phyloP scores from a whole-genome alignment of 1,284 basidiomycete genomes.

The Ustilago hordei region DNA sequence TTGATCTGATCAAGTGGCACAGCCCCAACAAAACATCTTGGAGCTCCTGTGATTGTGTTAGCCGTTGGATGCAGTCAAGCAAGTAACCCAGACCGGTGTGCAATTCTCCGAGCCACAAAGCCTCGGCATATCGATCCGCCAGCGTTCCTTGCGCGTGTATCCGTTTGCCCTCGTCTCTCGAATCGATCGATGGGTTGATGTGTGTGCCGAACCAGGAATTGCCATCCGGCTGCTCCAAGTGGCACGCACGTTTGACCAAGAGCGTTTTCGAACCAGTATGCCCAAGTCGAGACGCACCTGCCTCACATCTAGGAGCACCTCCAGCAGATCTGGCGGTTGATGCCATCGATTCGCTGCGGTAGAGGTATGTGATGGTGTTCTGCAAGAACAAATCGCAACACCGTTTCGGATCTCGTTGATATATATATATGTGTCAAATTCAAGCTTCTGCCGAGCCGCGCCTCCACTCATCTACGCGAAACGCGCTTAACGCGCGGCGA shows the following conservation, averaged over 20 bases:
- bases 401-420: no score
- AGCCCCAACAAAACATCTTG: conserved; percentile 28
- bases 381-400: neutral
- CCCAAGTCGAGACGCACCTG: conserved; percentile 19
- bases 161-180: neutral
- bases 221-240: conserved; percentile 27
- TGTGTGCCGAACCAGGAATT: conserved; percentile 22
- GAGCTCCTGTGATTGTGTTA: conserved; percentile 18
- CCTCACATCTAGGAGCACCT: neutral
- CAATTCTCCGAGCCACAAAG: conserved; percentile 46
- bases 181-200: neutral
- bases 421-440: neutral
- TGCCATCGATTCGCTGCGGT: conserved; percentile 13
- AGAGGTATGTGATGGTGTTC: neutral
- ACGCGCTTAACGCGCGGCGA: conserved; percentile 4
- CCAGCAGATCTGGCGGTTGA: neutral
- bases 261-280: neutral
- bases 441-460: conserved; percentile 1
- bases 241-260: conserved; percentile 18
- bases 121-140: conserved; percentile 27
- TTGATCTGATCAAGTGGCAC: conserved; percentile 32
- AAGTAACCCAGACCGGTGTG: conserved; percentile 44
- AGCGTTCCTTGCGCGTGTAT: conserved; percentile 1
- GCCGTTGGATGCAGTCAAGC: conserved; percentile 32
- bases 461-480: conserved; percentile 23